Base-by-base conservation (phyloP, 139 green algal species). In the Chlorella sp. region DNA sequence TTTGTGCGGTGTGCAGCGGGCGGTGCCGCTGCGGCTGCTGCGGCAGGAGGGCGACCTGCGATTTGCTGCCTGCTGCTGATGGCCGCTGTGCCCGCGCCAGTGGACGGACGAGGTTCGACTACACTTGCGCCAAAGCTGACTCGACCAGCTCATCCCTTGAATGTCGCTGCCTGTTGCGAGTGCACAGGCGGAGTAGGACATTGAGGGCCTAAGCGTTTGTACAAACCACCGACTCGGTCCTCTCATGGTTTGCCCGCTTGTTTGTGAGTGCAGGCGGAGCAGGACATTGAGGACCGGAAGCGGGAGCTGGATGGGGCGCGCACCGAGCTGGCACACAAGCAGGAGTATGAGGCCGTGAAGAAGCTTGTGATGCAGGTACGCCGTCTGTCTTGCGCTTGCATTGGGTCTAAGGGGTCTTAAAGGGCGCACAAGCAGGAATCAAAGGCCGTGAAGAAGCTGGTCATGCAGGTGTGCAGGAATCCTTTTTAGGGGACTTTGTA, bases 311-410 rank as follows among this genome's bases (percentile, higher is more conserved):
- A 78, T 32, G 60, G 76, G 48, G 86, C 86, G 34, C 62, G 86
- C 28, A 48, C 69, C 32, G 86, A 87, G 74, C 73, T 90, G 44
- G 64, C 36, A 62, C 75, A 84, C 32, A 56, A 84, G 75, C 60
- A 87, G 64, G 81, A 90, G 73, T 87, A 86, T 32, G 86, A 90
- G 46, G 74, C 46, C 1, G 34, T 89, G 17, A 84, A 77, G 46
- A 62, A 80, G 56, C 40, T 65, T 32, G 43, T 89, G 44, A 80
- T 89, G 58, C 81, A 84, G 78, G 54, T n/a, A 24, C 13, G 56
- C 36, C 16, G 13, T 3, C 24, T 16, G 44, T 1, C 20, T 43
- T 44, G 2, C 65, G 44, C 2, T n/a, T n/a, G n/a, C n/a, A n/a
- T n/a, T n/a, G n/a, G n/a, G n/a, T n/a, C n/a, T n/a, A n/a, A n/a